Base-by-base conservation (phyloP, 208 protist species). In the Leishmania gerbilli region DNA sequence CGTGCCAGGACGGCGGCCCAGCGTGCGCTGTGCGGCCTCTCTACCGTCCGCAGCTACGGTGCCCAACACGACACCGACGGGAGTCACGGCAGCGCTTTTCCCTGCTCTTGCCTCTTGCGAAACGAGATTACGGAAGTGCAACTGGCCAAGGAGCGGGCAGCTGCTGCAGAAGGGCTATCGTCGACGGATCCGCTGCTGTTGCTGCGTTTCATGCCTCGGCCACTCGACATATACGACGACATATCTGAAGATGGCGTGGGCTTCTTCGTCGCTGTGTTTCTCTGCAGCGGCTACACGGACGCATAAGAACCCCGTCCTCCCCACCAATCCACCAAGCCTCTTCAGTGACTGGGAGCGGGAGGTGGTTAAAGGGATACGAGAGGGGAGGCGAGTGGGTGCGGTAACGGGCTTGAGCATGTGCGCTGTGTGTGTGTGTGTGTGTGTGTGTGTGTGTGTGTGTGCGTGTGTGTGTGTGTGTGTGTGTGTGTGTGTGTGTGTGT, bases 251-350 rank as follows among this genome's bases (percentile, higher is more conserved):
- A 95, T 74, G 79, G 89, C 34, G 89, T 95, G 15, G 89, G 88
- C 42, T 93, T 95, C 69, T 95, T 95, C 83, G 82, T 91, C 2
- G 89, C 91, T 45, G 86, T 93, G 31, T 95, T 95, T 84, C 80
- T 90, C 69, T 81, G 21, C 1, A 6, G 19, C 47, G 69, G 75
- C 21, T 51, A 64, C 55, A 65, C 56, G 19, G 76, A 51, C 34
- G 76, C 76, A 17, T 79, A 65, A 79, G 31, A 49, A 27, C 37
- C 34, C n/a, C 21, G 19, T 49, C 68, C 45, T 71, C 21, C 40
- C 40, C 67, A 71, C 40, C 40, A 49, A 71, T 49, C 67, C 7
- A 13, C 24, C 24, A 74, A 17, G 2, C 40, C 45, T n/a, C 45
- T 74, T 74, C 60, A 9, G 9, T 62, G 34, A 71, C 42, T 45